Base-by-base conservation (phyloP, 768 basidiomycete species). In the Trametes sanguinea region DNA sequence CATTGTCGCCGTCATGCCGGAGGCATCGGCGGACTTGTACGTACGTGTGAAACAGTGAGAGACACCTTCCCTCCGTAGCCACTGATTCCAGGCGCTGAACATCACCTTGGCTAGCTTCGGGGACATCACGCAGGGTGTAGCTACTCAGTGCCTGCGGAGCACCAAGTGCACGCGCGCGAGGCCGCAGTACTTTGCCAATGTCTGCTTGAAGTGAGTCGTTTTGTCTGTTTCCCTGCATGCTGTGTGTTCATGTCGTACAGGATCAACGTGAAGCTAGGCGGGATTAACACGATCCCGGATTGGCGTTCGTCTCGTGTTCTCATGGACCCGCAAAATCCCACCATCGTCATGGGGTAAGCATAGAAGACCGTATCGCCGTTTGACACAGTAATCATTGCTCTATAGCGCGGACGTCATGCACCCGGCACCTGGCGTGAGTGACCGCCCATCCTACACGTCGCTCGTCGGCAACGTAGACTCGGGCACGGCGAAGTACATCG, bases 401-500 rank as follows among this genome's bases (percentile, higher is more conserved):
- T 45, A 13, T 30, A 68, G 89, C 63, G 91, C 91, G 16, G 90
- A 93, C 71, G 90, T 90, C 30, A 90, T 91, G 42, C 91, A 94
- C 67, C 91, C 92, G 8, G 82, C 90, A 6, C 90, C 92, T n/a
- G 90, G 90, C 7, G 83, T 89, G 0, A 83, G 82, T n/a, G 89
- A 86, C 16, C 83, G 86, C 3, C 92, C 92, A 1, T 94, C 92
- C 0, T 93, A 90, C 71, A 89, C 92, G 0, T 80, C 90, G 6
- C 76, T 94, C 6, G 92, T 94, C n/a, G 90, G 83, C 33, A 94
- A 87, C 63, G 85, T 94, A 30, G 92, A 94, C 71, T 83, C 83
- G 0, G 83, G 86, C 58, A 84, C 82, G 0, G 88, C 89, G 4
- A 92, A 92, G 72, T 94, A 92, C 63, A 60, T 79, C 30, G 78